Evolutionary conservation across 176 grass and related monocot genomes (phyloP), one percentile per base, ranked within the genome.

Genomic region (Lolium rigidum): DNA sequence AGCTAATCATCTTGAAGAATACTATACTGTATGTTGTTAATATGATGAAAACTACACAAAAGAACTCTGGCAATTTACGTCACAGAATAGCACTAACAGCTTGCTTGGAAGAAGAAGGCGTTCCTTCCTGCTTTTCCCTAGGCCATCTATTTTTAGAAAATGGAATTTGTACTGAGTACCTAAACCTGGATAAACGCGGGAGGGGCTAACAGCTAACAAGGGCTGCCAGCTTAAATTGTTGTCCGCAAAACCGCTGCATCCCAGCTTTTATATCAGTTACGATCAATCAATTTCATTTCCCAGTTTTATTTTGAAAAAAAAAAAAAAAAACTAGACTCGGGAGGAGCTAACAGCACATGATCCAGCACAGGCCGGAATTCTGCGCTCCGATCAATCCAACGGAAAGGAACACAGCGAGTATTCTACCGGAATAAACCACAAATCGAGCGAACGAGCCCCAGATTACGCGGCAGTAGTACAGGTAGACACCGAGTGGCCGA

Each of bases 41-140:
- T 17, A 66, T 7, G 4, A 77, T 12, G 14, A 67, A 58, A 35
- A 20, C 2, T 31, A 49, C 10, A 86, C 60, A 21, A 46, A 80
- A 70, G 68, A 44, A 61, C 39, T 35, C 39, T 2, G 13, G 24
- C 10, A 12, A 69, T 20, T 35, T 4, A 70, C 25, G 50, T 69
- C 64, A 59, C 18, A 15, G 48, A 75, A 35, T 87, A 49, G 41
- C 20, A 43, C 59, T 17, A 56, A 3, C 7, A 50, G 37, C 58
- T 21, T 20, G 15, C 21, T 14, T 4, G 3, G 58, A 71, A 63
- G 16, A 46, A 20, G 35, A 70, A 69, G 20, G 39, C 17, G 64
- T 4, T 55, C 38, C 17, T 49, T 31, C 73, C 51, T 79, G 70
- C 4, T 20, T 88, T 88, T 48, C 63, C 21, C 14, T 63, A 6